Evolutionary conservation across 345 rosid species (phyloP).

Genomic region (Zanthoxylum bungeanum): DNA sequence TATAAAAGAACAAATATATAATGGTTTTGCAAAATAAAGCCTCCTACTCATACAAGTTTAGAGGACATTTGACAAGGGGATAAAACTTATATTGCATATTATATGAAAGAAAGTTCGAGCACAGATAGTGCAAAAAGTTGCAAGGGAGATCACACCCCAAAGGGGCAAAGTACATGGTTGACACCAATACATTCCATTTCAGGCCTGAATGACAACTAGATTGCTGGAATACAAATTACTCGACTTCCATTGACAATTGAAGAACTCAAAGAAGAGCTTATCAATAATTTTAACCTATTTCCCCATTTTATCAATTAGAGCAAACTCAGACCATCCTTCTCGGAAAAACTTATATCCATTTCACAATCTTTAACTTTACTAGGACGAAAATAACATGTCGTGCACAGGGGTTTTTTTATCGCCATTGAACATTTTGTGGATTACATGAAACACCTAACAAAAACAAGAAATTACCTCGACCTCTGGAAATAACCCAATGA

Average conservation of each 20-base stretch:
- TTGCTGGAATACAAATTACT: background rate
- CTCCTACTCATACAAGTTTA: background rate
- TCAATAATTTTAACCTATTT: background rate
- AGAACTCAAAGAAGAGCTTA: background rate
- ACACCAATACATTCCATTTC: background rate
- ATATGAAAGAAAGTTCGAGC: background rate
- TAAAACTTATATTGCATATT: background rate
- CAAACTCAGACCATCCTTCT: background rate
- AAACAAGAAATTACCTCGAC: slow-evolving; percentile 54
- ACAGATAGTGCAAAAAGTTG: background rate
- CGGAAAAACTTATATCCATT: background rate
- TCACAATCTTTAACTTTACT: background rate
- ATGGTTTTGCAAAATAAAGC: background rate
- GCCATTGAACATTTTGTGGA: background rate
- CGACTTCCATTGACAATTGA: background rate
- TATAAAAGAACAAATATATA: background rate
- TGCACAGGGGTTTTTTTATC: background rate
- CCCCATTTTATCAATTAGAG: background rate
- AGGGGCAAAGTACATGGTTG: background rate
- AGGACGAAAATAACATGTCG: background rate
- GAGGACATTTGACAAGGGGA: background rate
- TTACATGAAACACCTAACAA: background rate
- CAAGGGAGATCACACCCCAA: background rate
- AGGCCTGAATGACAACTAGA: background rate
- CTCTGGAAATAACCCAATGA: slow-evolving; percentile 73